These are phyloP conservation scores for Fusarium sambucinum DNA, from an alignment of 2,329 filamentous ascomycete species.

Conservation along the genomic window DNA sequence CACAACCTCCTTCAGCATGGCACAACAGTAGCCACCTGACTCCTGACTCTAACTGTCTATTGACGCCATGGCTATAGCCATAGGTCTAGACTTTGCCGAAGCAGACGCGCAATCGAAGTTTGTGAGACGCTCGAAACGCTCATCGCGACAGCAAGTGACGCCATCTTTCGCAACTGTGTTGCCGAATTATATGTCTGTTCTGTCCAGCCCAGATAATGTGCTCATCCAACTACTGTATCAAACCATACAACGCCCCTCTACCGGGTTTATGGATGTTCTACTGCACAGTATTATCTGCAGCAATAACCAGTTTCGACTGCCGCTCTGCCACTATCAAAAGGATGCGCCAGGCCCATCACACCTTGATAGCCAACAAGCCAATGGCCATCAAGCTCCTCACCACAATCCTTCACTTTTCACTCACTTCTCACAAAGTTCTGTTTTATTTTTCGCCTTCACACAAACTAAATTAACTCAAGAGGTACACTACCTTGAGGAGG, in stretches of 20 bases:
- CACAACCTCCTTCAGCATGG: slow-evolving; percentile 20
- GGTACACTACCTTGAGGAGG: slow-evolving; percentile 27
- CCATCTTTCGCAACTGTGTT: slow-evolving; percentile 40
- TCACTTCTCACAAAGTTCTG: slow-evolving; percentile 8
- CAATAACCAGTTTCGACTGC: slow-evolving; percentile 22
- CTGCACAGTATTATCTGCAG: slow-evolving; percentile 31
- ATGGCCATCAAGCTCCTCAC: slow-evolving; percentile 29
- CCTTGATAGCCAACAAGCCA: slow-evolving; percentile 38
- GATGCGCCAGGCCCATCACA: slow-evolving; percentile 32
- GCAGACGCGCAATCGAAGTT: slow-evolving; percentile 31
- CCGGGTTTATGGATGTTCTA: slow-evolving; percentile 31
- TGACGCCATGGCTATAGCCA: slow-evolving; percentile 5
- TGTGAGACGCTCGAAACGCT: slow-evolving; percentile 42
- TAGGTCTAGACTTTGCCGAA: slow-evolving; percentile 7
- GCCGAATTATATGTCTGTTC: slow-evolving; percentile 37
- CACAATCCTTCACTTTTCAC: slow-evolving; percentile 20
- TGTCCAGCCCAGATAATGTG: slow-evolving; percentile 19
- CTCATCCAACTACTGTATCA: background rate
- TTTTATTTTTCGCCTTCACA: slow-evolving; percentile 25
- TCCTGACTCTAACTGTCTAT: slow-evolving; percentile 1
- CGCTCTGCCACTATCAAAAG: slow-evolving; percentile 17
- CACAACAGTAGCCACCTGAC: slow-evolving; percentile 26
- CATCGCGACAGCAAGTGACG: slow-evolving; percentile 41
- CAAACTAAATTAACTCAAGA: background rate
- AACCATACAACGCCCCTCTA: slow-evolving; percentile 23